Evolutionary conservation across 2,329 filamentous ascomycete genomes (phyloP).

Genomic region (Apiospora phragmitis): DNA sequence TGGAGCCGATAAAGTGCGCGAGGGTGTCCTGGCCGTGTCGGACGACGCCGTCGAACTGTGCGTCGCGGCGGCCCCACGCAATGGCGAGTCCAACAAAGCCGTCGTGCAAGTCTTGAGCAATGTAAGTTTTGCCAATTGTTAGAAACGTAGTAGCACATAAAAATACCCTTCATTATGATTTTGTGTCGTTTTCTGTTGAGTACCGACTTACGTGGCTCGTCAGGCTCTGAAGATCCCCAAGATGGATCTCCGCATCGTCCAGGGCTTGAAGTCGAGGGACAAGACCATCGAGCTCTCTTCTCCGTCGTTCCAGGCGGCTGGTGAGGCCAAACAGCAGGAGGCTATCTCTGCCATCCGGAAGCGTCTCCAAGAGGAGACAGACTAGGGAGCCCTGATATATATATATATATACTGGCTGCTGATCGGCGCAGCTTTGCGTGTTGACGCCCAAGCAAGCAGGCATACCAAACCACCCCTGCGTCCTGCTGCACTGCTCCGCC

Average conservation of each 20-base stretch:
- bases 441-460: no score
- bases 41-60: conserved; percentile 62
- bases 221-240: conserved; percentile 63
- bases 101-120: conserved; percentile 63
- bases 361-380: not conserved
- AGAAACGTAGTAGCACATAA: not conserved
- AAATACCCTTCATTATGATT: not conserved
- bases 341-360: not conserved
- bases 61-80: conserved; percentile 63
- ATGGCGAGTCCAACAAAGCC: conserved; percentile 70
- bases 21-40: conserved; percentile 59
- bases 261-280: conserved; percentile 63
- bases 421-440: not conserved
- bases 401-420: no score
- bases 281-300: conserved; percentile 52
- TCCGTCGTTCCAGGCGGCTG: not conserved
- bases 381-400: not conserved
- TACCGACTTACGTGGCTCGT: not conserved
- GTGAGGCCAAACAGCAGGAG: not conserved
- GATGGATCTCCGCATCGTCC: conserved; percentile 61
- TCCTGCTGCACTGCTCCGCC: not conserved
- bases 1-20: conserved; percentile 59
- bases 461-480: no score
- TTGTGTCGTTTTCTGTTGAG: not conserved
- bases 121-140: conserved; percentile 35